Percentiles rank a stretch among this genome's conserved stretches.
Evolutionary conservation across 2,329 filamentous ascomycete species (phyloP).

Genomic region (Penicillium vulpinum): DNA sequence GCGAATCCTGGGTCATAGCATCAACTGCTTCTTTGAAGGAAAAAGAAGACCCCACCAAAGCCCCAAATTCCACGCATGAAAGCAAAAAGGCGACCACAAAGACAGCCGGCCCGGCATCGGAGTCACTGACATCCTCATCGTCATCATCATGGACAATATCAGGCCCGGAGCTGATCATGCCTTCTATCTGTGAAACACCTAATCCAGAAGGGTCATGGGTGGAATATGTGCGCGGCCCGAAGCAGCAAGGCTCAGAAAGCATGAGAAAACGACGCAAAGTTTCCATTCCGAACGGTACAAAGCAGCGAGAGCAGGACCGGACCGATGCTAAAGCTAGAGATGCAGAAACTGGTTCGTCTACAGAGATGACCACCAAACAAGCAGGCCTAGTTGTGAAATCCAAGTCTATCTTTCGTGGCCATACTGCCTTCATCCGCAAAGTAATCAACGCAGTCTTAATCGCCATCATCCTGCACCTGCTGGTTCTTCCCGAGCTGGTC

Average conservation of each 20-base stretch:
- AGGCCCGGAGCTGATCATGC: conserved; percentile 44
- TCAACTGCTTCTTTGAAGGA: conserved; percentile 19
- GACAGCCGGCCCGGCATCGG: conserved; percentile 13
- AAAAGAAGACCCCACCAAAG: conserved; percentile 8
- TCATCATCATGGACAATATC: conserved; percentile 22
- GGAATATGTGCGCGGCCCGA: conserved; percentile 23
- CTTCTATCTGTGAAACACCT: conserved; percentile 39
- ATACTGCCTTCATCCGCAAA: conserved; percentile 14
- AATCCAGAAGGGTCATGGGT: conserved; percentile 38
- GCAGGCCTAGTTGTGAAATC: neutral
- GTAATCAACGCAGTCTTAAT: conserved; percentile 30
- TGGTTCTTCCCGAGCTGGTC: conserved; percentile 38
- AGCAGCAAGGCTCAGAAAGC: conserved; percentile 5
- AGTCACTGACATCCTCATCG: conserved; percentile 31
- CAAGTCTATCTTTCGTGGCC: neutral
- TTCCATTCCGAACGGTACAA: neutral
- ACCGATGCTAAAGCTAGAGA: neutral
- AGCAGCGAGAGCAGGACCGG: conserved; percentile 3
- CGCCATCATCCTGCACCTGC: conserved; percentile 34
- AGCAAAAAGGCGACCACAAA: conserved; percentile 9
- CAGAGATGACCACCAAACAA: neutral
- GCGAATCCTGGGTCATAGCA: conserved; percentile 43
- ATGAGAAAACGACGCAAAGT: conserved; percentile 29
- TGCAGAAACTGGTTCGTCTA: conserved; percentile 11
- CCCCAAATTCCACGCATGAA: neutral